Percentiles rank a stretch among this genome's conserved stretches.
Evolutionary conservation across 1,139 yeast species (phyloP).

Genomic region (Yamadazyma trypodendri): DNA sequence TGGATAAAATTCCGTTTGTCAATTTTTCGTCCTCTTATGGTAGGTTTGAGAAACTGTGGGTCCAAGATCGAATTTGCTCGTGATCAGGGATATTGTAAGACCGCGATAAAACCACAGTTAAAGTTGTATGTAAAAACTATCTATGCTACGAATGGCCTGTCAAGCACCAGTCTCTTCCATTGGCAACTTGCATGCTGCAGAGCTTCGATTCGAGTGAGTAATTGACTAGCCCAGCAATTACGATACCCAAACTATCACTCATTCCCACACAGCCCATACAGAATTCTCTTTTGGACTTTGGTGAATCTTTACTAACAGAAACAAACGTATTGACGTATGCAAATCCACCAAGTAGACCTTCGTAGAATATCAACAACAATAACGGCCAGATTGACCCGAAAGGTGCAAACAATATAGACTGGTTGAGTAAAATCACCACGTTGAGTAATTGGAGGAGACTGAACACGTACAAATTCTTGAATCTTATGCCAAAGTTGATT

Average conservation of each 20-base stretch:
- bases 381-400: conserved; percentile 55
- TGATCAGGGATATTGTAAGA: not conserved
- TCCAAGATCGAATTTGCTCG: not conserved
- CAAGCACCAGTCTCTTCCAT: conserved; percentile 66
- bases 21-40: not conserved
- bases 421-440: conserved; percentile 55
- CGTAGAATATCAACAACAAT: conserved; percentile 69
- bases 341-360: conserved; percentile 87
- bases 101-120: conserved; percentile 1
- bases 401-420: conserved; percentile 64
- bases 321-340: conserved; percentile 87
- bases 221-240: conserved; percentile 74
- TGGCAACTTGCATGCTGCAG: conserved; percentile 65
- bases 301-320: conserved; percentile 66
- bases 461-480: conserved; percentile 58
- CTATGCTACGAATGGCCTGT: not conserved
- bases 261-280: conserved; percentile 92
- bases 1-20: not conserved
- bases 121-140: too few species aligned
- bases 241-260: conserved; percentile 87
- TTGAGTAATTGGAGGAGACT: conserved; percentile 70
- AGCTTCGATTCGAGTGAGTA: conserved; percentile 70
- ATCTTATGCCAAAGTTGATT: conserved; percentile 58
- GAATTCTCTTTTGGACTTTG: conserved; percentile 65
- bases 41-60: not conserved